Conservation (phyloP, 148 eudicot species). For the Vaccinium myrtillus region DNA sequence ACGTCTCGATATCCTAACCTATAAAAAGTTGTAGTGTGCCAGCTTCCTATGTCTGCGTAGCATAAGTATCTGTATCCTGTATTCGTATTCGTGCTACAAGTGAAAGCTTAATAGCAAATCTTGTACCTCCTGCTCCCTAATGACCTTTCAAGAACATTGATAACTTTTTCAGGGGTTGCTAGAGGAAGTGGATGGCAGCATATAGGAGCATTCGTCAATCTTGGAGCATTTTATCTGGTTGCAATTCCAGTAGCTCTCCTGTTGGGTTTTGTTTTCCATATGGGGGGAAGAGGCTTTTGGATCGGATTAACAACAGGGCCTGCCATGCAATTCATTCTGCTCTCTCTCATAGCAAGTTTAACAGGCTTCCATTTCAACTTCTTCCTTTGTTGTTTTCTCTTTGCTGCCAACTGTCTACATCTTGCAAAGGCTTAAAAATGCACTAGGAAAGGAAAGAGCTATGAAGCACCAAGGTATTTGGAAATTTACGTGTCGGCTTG, state of each 20-base stretch:
- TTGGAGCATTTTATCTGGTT: slow-evolving; percentile 41
- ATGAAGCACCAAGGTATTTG: not conserved
- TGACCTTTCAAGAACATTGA: no score
- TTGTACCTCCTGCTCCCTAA: not conserved
- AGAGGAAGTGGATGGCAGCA: slow-evolving; percentile 49
- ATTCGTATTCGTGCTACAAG: not conserved
- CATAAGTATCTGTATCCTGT: not conserved
- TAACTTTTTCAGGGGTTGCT: slow-evolving; percentile 20
- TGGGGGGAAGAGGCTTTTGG: slow-evolving; percentile 43
- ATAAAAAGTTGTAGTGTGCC: not conserved
- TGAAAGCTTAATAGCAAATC: no score
- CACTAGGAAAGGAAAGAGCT: not conserved
- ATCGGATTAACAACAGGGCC: slow-evolving; percentile 37
- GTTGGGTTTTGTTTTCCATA: slow-evolving; percentile 31
- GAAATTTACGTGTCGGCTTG: not conserved
- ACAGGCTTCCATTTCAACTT: slow-evolving; percentile 18
- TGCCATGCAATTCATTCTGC: slow-evolving; percentile 23
- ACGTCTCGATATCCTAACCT: not conserved
- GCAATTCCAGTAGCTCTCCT: slow-evolving; percentile 36
- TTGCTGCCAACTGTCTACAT: not conserved
- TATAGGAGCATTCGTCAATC: slow-evolving; percentile 45
- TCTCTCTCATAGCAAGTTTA: slow-evolving; percentile 19
- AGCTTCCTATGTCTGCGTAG: not conserved
- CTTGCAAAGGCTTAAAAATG: no score
- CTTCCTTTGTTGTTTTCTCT: not conserved